These are phyloP conservation scores for Jatropha multifida DNA, from an alignment of 441 rosid species.

Conservation along the genomic window DNA sequence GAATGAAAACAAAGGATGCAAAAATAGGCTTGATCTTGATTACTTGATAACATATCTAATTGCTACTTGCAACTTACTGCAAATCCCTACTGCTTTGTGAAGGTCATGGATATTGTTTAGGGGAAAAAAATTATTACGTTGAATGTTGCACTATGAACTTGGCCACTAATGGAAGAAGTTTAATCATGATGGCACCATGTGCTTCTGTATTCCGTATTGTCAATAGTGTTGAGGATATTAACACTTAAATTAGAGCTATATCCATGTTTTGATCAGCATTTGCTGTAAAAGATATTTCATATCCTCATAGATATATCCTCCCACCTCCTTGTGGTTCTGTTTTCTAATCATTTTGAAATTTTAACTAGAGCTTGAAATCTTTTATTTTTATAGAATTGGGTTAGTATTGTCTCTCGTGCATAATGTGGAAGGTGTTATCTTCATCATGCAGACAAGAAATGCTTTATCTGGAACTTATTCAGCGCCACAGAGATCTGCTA, in stretches of 20 bases:
- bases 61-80: neutral
- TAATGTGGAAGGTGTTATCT: conserved; percentile 11
- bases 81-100: neutral
- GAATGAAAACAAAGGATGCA: neutral
- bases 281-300: neutral
- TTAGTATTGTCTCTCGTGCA: neutral
- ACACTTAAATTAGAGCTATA: neutral
- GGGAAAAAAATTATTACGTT: neutral
- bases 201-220: neutral
- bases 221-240: neutral
- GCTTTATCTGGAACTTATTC: conserved; percentile 99
- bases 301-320: neutral
- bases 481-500: conserved; percentile 99
- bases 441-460: conserved; percentile 86
- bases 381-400: neutral
- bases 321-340: neutral
- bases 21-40: neutral
- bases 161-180: neutral
- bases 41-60: neutral
- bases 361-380: neutral
- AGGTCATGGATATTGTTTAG: neutral
- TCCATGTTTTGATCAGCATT: neutral
- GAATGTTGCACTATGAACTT: neutral
- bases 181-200: neutral
- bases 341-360: neutral